phyloP scores from a whole-genome alignment of 768 basidiomycete species.

The Mycena latifolia region DNA sequence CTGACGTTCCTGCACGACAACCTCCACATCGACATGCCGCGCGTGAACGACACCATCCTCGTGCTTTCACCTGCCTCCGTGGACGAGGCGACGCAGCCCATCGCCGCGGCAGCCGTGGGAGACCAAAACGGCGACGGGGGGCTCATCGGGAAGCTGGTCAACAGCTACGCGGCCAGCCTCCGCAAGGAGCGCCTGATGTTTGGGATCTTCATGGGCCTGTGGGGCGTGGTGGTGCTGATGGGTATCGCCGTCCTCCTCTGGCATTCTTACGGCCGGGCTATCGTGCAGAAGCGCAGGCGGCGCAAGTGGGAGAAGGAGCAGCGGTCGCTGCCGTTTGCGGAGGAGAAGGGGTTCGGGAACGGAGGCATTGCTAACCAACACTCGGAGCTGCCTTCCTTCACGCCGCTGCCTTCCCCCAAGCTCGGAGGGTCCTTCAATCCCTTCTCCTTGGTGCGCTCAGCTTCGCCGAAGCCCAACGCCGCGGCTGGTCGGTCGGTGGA shows the following conservation, averaged over 20 bases:
- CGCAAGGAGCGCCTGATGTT: slow-evolving; percentile 90
- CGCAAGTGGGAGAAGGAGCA: slow-evolving; percentile 66
- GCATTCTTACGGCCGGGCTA: slow-evolving; percentile 71
- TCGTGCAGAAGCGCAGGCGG: slow-evolving; percentile 60
- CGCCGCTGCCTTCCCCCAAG: slow-evolving; percentile 26
- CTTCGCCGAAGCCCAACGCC: slow-evolving; percentile 20
- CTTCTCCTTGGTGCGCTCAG: slow-evolving; percentile 25
- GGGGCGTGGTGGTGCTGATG: slow-evolving; percentile 88
- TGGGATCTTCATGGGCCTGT: slow-evolving; percentile 83
- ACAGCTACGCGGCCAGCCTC: slow-evolving; percentile 77
- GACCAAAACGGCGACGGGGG: slow-evolving; percentile 66
- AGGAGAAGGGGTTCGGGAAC: slow-evolving; percentile 52
- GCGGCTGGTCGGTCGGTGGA: slow-evolving; percentile 7
- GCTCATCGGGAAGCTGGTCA: slow-evolving; percentile 79
- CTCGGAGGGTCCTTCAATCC: slow-evolving; percentile 29
- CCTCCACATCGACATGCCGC: slow-evolving; percentile 83
- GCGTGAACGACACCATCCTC: slow-evolving; percentile 80
- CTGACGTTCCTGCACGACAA: slow-evolving; percentile 94
- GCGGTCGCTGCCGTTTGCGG: slow-evolving; percentile 46
- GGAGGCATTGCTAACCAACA: slow-evolving; percentile 16
- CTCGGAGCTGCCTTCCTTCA: slow-evolving; percentile 23
- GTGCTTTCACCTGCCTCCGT: slow-evolving; percentile 80
- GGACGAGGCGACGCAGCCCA: slow-evolving; percentile 82
- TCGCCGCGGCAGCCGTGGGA: slow-evolving; percentile 86
- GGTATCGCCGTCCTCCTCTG: slow-evolving; percentile 78